Evolutionary conservation across 768 basidiomycete species (phyloP).

Genomic region (Suillus spraguei): DNA sequence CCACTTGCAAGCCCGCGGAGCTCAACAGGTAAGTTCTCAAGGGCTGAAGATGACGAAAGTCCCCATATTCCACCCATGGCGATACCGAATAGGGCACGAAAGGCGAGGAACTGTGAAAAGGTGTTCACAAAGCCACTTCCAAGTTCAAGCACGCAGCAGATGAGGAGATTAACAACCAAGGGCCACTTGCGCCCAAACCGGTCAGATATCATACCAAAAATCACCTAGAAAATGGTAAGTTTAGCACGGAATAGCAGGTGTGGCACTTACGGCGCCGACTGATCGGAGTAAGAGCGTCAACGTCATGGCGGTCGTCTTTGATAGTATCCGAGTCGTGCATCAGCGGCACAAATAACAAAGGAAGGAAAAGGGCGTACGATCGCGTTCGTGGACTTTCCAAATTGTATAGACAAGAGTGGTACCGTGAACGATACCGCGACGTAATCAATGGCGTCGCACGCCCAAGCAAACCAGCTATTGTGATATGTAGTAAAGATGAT

Average conservation of each 20-base stretch:
- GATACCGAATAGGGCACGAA: constrained; percentile 83
- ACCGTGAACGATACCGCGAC: constrained; percentile 76
- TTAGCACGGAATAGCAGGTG: neutral
- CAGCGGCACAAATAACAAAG: constrained; percentile 2
- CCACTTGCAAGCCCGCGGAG: constrained; percentile 86
- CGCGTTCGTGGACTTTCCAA: constrained; percentile 40
- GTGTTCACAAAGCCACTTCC: constrained; percentile 81
- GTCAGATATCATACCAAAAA: constrained; percentile 85
- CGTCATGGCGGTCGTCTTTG: constrained; percentile 79
- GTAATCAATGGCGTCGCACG: constrained; percentile 84
- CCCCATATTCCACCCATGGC: constrained; percentile 94
- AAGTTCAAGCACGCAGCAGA: constrained; percentile 74
- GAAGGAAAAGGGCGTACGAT: constrained; percentile 40
- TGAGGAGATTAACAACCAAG: constrained; percentile 70
- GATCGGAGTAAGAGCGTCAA: constrained; percentile 90
- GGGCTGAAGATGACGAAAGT: constrained; percentile 74
- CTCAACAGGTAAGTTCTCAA: constrained; percentile 89
- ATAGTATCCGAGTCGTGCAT: neutral
- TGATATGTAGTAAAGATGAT: neutral
- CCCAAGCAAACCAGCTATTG: constrained; percentile 81
- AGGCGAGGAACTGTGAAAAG: constrained; percentile 76
- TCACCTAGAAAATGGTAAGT: constrained; percentile 36
- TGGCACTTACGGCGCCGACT: constrained; percentile 57
- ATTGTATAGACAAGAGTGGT: constrained; percentile 47
- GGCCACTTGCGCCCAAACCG: constrained; percentile 96